Conservation (phyloP, 331 rosid species). For the Malus hybrid region DNA sequence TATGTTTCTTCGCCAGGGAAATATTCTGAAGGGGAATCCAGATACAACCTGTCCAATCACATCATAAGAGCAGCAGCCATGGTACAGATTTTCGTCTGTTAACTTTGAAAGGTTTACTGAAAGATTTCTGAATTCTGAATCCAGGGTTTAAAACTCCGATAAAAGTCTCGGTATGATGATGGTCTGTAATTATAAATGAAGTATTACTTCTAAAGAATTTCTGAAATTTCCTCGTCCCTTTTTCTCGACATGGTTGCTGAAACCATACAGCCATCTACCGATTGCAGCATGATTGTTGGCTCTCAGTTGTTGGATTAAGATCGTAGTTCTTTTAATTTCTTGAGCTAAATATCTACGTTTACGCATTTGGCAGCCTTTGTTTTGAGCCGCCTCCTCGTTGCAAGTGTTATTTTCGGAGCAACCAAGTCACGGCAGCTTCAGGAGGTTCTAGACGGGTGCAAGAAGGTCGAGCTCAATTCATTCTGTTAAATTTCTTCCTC, state of each 20-base stretch:
- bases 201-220: not conserved
- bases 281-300: not conserved
- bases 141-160: not conserved
- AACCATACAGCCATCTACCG: not conserved
- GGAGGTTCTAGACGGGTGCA: constrained; percentile 52
- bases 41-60: constrained; percentile 59
- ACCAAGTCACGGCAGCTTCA: constrained; percentile 73
- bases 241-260: not conserved
- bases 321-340: not conserved
- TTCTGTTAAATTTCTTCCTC: not conserved
- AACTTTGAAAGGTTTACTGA: not conserved
- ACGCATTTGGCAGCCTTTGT: constrained; percentile 60
- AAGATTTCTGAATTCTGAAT: not conserved
- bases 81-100: constrained; percentile 19
- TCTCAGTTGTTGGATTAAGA: not conserved
- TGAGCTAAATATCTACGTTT: not conserved
- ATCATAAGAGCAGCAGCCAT: constrained; percentile 29
- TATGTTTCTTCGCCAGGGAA: constrained; percentile 39
- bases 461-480: constrained; percentile 38
- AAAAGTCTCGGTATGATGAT: not conserved
- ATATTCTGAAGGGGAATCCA: constrained; percentile 86
- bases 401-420: constrained; percentile 74
- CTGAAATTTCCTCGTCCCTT: not conserved
- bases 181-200: not conserved
- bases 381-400: constrained; percentile 80